Percentiles rank a stretch among this genome's conserved stretches.
Evolutionary conservation across 1,139 yeast species (phyloP).

Genomic region (Candida anutae): DNA sequence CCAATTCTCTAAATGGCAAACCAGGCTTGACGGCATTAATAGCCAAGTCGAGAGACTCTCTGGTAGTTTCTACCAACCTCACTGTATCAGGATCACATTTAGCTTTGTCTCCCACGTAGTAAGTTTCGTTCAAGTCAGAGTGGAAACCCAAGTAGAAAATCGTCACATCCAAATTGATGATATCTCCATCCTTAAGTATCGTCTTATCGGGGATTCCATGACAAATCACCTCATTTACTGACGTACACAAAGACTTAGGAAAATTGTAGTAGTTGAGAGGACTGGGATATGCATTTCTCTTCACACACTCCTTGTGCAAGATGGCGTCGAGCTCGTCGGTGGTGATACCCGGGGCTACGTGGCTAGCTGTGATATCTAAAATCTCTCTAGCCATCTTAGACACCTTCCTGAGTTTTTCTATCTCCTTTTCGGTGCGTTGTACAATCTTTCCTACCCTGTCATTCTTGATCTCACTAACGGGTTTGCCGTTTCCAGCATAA

Average conservation of each 20-base stretch:
- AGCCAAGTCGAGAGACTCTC: constrained; percentile 83
- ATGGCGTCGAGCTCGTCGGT: constrained; percentile 88
- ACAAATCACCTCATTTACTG: constrained; percentile 90
- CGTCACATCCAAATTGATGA: constrained; percentile 84
- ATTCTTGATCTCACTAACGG: constrained; percentile 66
- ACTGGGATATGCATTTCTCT: constrained; percentile 89
- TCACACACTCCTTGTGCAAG: constrained; percentile 81
- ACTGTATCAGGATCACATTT: constrained; percentile 67
- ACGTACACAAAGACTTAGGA: constrained; percentile 90
- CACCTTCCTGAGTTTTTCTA: constrained; percentile 66
- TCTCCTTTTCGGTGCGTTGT: constrained; percentile 54
- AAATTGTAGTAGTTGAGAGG: constrained; percentile 92
- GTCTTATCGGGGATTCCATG: constrained; percentile 96
- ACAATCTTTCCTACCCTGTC: constrained; percentile 65
- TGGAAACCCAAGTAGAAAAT: constrained; percentile 83
- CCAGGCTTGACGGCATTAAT: constrained; percentile 89
- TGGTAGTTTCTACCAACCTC: constrained; percentile 86
- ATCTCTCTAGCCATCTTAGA: constrained; percentile 79
- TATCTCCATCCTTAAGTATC: constrained; percentile 86
- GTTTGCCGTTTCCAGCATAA: constrained; percentile 76
- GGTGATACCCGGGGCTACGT: constrained; percentile 79
- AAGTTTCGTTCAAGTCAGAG: constrained; percentile 93
- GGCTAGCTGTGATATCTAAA: constrained; percentile 78
- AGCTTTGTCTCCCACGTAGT: constrained; percentile 91
- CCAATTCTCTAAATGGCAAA: constrained; percentile 75